Base-by-base conservation (phyloP, 139 green algal species). In the Zygnema cylindricum region DNA sequence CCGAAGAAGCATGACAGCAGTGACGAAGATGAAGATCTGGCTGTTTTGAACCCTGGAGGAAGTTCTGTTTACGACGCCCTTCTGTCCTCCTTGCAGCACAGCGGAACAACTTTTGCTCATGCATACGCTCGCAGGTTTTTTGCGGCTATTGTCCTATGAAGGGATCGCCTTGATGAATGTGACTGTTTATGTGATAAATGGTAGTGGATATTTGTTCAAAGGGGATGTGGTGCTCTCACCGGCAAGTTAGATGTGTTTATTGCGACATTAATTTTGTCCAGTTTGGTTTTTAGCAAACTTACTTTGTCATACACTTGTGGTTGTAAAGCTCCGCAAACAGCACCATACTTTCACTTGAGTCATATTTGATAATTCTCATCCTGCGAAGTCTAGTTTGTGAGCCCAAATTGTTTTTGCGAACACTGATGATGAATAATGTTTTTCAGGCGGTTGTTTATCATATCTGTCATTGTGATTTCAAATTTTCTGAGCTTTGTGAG, bases 31-130 rank as follows among this genome's bases (percentile, higher is more conserved):
- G 16, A 63, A 63, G 7, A 7, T 25, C 49, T 63, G 49, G 49
- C 7, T 25, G 7, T 63, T 63, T 63, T 63, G 49, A 16, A 63
- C 7, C 7, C 49, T 79, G 71, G 36, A 43, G 21, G 21, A 25
- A 16, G 71, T 11, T 79, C 71, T 23, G 36, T 16, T 16, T 79
- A 79, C 16, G 71, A 79, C 71, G 71, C 71, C 3, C 71, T 79
- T 41, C 71, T 79, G 71, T 54, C 71, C 36, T 79, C 71, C 11
- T 16, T 79, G 3, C 3, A 16, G 71, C 7, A 41, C 7, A 43
- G 71, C 21, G 71, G 71, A 41, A 16, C 36, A 25, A 23, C 71
- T 23, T 79, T 79, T 16, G 71, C 71, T 41, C 36, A 79, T 23
- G 71, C 71, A 25, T 79, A 79, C 21, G 71, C 71, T 43, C 71